Evolutionary conservation across 1,284 basidiomycete genomes (phyloP).

Genomic region (Cystobasidium pallidum): DNA sequence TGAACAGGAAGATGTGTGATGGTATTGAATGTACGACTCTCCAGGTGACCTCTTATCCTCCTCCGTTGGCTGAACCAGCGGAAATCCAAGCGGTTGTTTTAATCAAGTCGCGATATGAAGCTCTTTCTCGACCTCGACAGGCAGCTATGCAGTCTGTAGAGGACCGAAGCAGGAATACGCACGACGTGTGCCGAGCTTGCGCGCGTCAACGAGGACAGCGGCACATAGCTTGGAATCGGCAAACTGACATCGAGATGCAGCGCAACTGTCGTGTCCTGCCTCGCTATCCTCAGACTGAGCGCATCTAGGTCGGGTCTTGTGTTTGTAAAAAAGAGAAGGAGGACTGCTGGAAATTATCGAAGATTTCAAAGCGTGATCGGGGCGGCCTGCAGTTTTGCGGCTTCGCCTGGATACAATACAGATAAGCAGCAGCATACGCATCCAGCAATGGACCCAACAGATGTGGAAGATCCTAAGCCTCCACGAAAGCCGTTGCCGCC

Average conservation of each 20-base stretch:
- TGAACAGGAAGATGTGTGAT: background rate
- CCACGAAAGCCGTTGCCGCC: constrained; percentile 15
- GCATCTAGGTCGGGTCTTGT: constrained; percentile 14
- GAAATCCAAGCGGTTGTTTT: constrained; percentile 46
- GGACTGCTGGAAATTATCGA: constrained; percentile 1
- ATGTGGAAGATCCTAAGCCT: constrained; percentile 13
- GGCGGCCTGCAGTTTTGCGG: background rate
- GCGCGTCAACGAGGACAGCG: constrained; percentile 15
- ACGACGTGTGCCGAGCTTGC: constrained; percentile 13
- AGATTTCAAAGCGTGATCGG: constrained; percentile 6
- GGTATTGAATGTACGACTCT: constrained; percentile 42
- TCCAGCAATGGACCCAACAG: constrained; percentile 5
- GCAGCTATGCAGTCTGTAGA: constrained; percentile 22
- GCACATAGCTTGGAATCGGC: background rate
- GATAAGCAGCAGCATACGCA: background rate
- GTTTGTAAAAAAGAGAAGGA: background rate
- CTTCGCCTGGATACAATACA: too few species aligned
- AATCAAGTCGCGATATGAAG: constrained; percentile 29
- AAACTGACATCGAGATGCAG: background rate
- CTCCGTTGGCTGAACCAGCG: constrained; percentile 12
- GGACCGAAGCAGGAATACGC: constrained; percentile 19
- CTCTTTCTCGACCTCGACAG: constrained; percentile 14
- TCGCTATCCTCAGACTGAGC: constrained; percentile 21
- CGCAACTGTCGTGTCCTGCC: constrained; percentile 20
- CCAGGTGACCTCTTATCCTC: constrained; percentile 46